Evolutionary conservation across 2,329 filamentous ascomycete species (phyloP), one percentile per base, ranked within the genome.

Genomic region (Phialemoniopsis sp.): DNA sequence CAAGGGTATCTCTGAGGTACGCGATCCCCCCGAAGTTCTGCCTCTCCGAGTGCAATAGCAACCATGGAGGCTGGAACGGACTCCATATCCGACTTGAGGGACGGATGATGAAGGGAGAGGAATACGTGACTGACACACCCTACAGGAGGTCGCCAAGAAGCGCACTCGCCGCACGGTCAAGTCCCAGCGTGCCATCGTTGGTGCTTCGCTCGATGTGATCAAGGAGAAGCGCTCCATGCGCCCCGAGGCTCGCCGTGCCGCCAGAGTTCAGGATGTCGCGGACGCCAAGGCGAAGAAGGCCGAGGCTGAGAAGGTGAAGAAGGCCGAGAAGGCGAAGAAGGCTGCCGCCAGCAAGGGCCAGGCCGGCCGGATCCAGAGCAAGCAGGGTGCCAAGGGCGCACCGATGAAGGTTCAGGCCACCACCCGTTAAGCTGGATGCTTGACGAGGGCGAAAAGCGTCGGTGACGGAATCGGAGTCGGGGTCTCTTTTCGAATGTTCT

Each of bases 1-100:
- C 82, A 98, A 98, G 89, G 93, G 93, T 85, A 94, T 97, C 77
- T 95, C 91, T 81, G 93, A 98, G 90, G 93, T 97, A 85, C 77
- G 86, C 21, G 70, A 38, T 46, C 39, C 13, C 35, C 44, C 36
- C 41, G n/a, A 34, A 28, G 10, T 34, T 6, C 13, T 28, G 13
- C 17, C 34, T 28, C 21, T 9, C 34, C 34, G 12, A 16, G 29
- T 34, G 14, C 28, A 37, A 17, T 4, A 41, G 42, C 34, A 38
- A 43, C 34, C n/a, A n/a, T n/a, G n/a, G n/a, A n/a, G n/a, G n/a
- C n/a, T n/a, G n/a, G n/a, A n/a, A 40, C 32, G 21, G 33, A 15
- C 7, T 7, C 21, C 6, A 26, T 26, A 10, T 26, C 10, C 21
- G 21, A 26, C 6, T 26, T 13, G 21, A 12, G 34, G n/a, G 26